Evolutionary conservation across 352 stramenopile genomes (phyloP).

Genomic region (Phytophthora fragariae): DNA sequence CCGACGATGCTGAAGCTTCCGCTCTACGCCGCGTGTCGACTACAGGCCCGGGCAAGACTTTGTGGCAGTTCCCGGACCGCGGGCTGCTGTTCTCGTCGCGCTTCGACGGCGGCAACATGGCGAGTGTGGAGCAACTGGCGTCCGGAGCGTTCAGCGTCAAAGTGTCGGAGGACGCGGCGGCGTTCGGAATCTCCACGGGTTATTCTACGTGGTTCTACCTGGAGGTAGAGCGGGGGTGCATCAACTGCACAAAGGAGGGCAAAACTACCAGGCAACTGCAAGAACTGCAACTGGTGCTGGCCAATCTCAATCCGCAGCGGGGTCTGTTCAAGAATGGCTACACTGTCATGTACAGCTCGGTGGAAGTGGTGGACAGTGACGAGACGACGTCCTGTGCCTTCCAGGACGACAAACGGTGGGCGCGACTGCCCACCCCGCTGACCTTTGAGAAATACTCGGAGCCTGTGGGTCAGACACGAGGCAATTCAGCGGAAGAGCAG

Average conservation of each 20-base stretch:
- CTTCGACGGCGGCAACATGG: constrained; percentile 80
- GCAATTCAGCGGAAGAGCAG: constrained; percentile 30
- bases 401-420: constrained; percentile 51
- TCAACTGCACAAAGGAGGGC: neutral
- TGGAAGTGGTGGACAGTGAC: constrained; percentile 43
- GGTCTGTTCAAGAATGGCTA: constrained; percentile 83
- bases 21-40: constrained; percentile 28
- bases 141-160: constrained; percentile 43
- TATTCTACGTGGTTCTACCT: constrained; percentile 93
- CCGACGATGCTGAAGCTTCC: constrained; percentile 8
- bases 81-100: constrained; percentile 69
- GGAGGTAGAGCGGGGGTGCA: constrained; percentile 53
- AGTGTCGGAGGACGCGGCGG: constrained; percentile 51
- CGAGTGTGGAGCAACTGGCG: constrained; percentile 36
- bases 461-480: constrained; percentile 1
- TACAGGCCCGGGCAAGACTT: constrained; percentile 44
- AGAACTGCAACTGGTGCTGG: constrained; percentile 66
- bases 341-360: constrained; percentile 73
- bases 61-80: constrained; percentile 42
- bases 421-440: constrained; percentile 44
- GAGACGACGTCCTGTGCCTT: constrained; percentile 44
- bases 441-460: constrained; percentile 49
- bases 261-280: constrained; percentile 34
- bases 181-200: constrained; percentile 54
- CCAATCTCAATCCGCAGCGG: constrained; percentile 81